A percentile compares a stretch with the other conserved stretches of the same genome.
These are phyloP conservation scores for Fusarium sp. DNA, from an alignment of 2,329 filamentous ascomycete genomes.

Conservation along the genomic window DNA sequence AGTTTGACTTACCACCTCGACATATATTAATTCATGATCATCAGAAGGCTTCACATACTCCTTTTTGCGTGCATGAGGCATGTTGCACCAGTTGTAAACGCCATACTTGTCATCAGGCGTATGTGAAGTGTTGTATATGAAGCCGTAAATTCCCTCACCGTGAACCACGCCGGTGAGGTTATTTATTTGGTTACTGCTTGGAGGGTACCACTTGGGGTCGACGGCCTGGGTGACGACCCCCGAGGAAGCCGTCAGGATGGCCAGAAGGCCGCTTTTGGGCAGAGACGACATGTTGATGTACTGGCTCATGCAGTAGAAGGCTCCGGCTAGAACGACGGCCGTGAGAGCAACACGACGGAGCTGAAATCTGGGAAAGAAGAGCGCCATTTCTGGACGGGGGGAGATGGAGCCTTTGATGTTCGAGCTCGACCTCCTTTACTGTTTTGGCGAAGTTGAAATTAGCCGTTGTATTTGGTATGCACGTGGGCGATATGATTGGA, in stretches of 20 bases:
- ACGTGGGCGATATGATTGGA: constrained; percentile 33
- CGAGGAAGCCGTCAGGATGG: constrained; percentile 26
- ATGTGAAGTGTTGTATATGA: constrained; percentile 76
- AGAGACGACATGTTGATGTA: constrained; percentile 30
- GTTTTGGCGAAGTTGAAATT: constrained; percentile 13
- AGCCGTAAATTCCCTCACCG: constrained; percentile 75
- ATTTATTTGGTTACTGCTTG: constrained; percentile 68
- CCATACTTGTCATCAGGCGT: constrained; percentile 69
- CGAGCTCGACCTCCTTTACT: background rate
- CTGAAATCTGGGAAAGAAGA: constrained; percentile 18
- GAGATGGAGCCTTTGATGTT: background rate
- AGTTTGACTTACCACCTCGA: constrained; percentile 72
- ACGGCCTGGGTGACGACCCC: constrained; percentile 31
- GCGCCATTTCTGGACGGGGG: constrained; percentile 11
- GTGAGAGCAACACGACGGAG: constrained; percentile 10
- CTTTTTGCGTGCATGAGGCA: constrained; percentile 79
- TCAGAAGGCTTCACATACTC: constrained; percentile 70
- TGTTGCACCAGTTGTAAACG: constrained; percentile 86
- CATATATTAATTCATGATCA: constrained; percentile 77
- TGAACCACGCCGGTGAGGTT: constrained; percentile 68
- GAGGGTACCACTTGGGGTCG: constrained; percentile 69
- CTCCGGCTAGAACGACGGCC: constrained; percentile 4
- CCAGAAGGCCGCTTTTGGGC: constrained; percentile 20
- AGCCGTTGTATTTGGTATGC: constrained; percentile 28
- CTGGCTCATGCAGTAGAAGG: constrained; percentile 13